phyloP scores from a whole-genome alignment of 768 basidiomycete species.

The Boletellus emodensis region DNA sequence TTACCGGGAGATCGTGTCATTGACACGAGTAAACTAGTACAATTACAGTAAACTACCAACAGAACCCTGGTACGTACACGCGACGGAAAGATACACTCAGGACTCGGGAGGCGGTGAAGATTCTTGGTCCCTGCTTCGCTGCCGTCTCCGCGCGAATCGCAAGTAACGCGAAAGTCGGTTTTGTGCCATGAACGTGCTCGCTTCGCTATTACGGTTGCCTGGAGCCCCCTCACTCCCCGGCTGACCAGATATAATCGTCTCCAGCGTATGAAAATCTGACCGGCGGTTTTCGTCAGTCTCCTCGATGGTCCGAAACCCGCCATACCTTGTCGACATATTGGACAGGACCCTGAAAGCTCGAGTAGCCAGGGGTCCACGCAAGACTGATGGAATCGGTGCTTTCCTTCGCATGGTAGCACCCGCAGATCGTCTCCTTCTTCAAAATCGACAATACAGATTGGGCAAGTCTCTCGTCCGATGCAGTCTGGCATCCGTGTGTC shows the following conservation, averaged over 20 bases:
- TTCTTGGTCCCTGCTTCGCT: conserved; percentile 38
- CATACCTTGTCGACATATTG: conserved; percentile 86
- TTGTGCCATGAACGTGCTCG: conserved; percentile 15
- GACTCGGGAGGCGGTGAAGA: conserved; percentile 2
- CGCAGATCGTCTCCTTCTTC: conserved; percentile 91
- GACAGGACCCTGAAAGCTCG: conserved; percentile 85
- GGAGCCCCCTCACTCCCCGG: conserved; percentile 13
- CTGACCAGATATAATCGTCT: conserved; percentile 48
- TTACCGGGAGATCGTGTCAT: background rate
- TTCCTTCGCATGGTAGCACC: conserved; percentile 85
- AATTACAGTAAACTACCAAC: background rate
- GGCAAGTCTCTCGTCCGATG: conserved; percentile 84
- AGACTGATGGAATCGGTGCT: conserved; percentile 83
- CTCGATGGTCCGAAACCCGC: background rate
- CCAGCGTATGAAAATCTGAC: conserved; percentile 57
- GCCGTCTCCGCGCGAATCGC: conserved; percentile 48
- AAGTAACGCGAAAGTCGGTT: conserved; percentile 58
- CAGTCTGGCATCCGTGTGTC: conserved; percentile 54
- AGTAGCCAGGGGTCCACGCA: conserved; percentile 95
- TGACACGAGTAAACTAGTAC: background rate
- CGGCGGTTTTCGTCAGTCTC: background rate
- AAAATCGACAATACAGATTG: conserved; percentile 93
- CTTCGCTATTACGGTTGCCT: conserved; percentile 12
- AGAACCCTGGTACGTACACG: background rate
- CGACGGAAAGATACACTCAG: conserved; percentile 1